phyloP scores from a whole-genome alignment of 2,329 filamentous ascomycete species.

The Fusarium tjaetaba region DNA sequence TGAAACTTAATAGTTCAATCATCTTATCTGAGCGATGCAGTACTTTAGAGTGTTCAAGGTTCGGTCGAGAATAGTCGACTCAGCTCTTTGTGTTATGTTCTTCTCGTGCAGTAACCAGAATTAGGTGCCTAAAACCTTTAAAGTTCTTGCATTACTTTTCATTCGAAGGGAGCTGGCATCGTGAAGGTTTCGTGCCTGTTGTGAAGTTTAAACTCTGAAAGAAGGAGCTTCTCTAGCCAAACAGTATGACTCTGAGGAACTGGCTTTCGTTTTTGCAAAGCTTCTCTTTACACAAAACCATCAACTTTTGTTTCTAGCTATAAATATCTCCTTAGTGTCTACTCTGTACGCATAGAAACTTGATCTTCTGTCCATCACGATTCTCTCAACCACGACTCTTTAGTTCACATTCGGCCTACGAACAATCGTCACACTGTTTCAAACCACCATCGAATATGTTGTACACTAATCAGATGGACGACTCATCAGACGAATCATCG shows the following conservation, averaged over 20 bases:
- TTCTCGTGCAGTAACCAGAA: no score
- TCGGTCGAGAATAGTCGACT: background rate
- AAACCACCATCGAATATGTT: background rate
- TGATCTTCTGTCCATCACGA: background rate
- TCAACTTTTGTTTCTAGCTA: background rate
- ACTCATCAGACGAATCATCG: background rate
- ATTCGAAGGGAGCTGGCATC: background rate
- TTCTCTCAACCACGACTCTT: background rate
- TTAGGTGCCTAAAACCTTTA: no score
- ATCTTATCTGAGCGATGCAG: accelerated
- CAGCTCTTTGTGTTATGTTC: background rate
- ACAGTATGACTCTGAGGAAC: background rate
- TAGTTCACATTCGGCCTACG: background rate
- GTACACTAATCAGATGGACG: no score
- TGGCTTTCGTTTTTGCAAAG: background rate
- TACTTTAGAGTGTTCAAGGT: background rate
- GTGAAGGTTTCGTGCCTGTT: background rate
- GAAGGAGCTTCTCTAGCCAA: background rate
- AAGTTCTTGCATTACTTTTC: background rate
- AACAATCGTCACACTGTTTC: background rate
- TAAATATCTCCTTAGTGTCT: background rate
- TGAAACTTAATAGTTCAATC: background rate
- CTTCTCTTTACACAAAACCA: background rate
- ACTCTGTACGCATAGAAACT: background rate
- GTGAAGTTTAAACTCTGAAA: background rate